Evolutionary conservation across 495 filamentous ascomycete species (phyloP).

Genomic region (Penicillium pancosmium): DNA sequence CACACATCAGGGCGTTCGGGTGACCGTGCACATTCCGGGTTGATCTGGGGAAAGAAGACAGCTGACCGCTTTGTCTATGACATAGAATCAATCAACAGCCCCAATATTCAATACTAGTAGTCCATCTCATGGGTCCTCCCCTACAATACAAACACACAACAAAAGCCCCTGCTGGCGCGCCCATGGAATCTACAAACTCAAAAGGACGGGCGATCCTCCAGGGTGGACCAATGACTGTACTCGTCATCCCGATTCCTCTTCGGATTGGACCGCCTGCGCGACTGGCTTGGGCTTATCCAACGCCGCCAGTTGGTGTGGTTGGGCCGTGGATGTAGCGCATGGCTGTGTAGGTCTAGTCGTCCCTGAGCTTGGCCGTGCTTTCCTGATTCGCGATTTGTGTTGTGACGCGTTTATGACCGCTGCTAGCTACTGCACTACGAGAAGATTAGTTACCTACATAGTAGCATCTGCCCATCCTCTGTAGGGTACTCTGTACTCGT

Average conservation of each 20-base stretch:
- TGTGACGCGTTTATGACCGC: constrained; percentile 1
- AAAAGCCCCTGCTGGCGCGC: constrained; percentile 2
- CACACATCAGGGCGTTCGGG: not conserved
- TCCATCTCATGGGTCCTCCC: no score
- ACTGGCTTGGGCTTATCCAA: constrained; percentile 35
- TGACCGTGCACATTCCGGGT: constrained; percentile 5
- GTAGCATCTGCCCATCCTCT: no score
- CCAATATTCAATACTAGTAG: no score
- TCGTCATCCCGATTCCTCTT: constrained; percentile 6
- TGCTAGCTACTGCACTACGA: not conserved
- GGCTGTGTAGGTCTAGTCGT: not conserved
- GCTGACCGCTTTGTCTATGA: not conserved
- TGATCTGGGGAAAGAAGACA: constrained; percentile 3
- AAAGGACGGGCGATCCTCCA: constrained; percentile 31
- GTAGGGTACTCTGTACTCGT: no score
- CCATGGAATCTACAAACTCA: constrained; percentile 30
- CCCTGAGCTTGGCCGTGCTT: not conserved
- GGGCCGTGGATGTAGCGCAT: constrained; percentile 26
- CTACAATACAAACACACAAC: constrained; percentile 1
- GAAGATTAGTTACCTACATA: no score
- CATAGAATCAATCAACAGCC: not conserved
- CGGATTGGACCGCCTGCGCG: constrained; percentile 25
- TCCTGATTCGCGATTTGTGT: not conserved
- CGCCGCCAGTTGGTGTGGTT: constrained; percentile 25
- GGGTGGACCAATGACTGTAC: constrained; percentile 29